Base-by-base conservation (phyloP, 257 asterid genomes). In the Gardenia jasminoides region DNA sequence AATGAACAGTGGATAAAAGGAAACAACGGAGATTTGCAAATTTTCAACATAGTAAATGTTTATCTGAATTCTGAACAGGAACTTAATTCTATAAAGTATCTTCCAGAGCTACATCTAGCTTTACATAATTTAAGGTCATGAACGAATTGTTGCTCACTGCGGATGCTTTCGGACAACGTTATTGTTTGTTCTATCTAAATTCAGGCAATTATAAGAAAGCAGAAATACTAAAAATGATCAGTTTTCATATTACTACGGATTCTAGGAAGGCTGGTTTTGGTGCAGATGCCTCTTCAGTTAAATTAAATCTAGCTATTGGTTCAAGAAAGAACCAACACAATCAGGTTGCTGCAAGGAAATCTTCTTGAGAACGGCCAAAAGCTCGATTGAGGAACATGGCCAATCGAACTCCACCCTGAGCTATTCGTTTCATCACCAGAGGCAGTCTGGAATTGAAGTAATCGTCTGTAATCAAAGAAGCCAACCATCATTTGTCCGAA, bases 321-420 rank as follows among this genome's bases (percentile, higher is more conserved):
- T 59, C 12, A 26, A 52, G n/a, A 74, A 52, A 26, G 36, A 75
- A 24, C 61, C 33, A 50, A 65, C 39, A 47, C 31, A 12, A 72
- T 80, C 67, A 85, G 76, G 89, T 85, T 36, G 92, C 79, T 33
- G 84, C 85, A 36, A 83, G 2, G 15, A 83, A 70, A 69, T 84
- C 90, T 70, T 80, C 68, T 67, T 80, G 67, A 48, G 83, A 48
- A 15, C 78, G 79, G 30, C 88, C 91, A 17, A 94, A 85, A 56
- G 89, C 86, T 68, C 85, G 82, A 67, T 91, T 94, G 82, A 93
- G 78, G 80, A 93, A 85, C 97, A 89, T 93, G 78, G 97, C 97
- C 78, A 94, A 80, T 52, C 99, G 91, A 7, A 91, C 97, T 62
- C 97, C 99, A 24, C 98, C 99, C 71, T 94, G 99, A 73, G 98